Base-by-base conservation (phyloP, 2,329 filamentous ascomycete genomes). In the Neophaeococcomyces aloes region DNA sequence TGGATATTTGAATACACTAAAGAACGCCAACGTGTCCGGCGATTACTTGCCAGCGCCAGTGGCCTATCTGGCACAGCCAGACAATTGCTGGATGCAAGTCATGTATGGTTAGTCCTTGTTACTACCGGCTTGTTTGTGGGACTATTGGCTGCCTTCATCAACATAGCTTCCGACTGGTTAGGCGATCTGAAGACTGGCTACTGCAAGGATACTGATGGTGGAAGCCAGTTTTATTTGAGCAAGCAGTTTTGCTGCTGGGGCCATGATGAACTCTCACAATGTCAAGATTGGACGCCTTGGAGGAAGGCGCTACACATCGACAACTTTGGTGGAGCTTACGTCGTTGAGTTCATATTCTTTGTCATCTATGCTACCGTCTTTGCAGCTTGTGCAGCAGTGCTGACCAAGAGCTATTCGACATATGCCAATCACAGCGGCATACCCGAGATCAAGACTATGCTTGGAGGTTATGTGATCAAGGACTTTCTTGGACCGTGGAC, bases 1-100 rank as follows among this genome's bases (percentile, higher is more conserved):
- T 98, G 91, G 91, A 96, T 96, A 59, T 96, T 94, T 57, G 91
- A 98, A 64, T 94, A 96, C 60, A 91, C 85, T 41, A 95, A 95
- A 63, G 91, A 98, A 66, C 78, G 91, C 15, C 86, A 94, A 62
- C 78, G 91, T 18, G 68, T 93, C 56, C 78, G 86, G n/a, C 75
- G 83, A 23, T 69, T 98, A 15, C 76, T 79, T 44, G 76, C 82
- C 0, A 77, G 75, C 55, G 42, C 46, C 18, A 72, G 76, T 15
- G 85, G 87, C 0, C 53, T 94, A 4, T 48, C 88, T 15, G 86
- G 87, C 10, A 78, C 86, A 55, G 56, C 83, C 42, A 79, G 76
- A 48, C 79, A 83, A 52, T 66, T 93, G 18, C 70, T 86, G 13
- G 91, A 98, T 62, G 80, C 81, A 3, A 88, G 85, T 59, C 87